Evolutionary conservation across 257 asterid genomes (phyloP).

Genomic region (Solanum chilense): DNA sequence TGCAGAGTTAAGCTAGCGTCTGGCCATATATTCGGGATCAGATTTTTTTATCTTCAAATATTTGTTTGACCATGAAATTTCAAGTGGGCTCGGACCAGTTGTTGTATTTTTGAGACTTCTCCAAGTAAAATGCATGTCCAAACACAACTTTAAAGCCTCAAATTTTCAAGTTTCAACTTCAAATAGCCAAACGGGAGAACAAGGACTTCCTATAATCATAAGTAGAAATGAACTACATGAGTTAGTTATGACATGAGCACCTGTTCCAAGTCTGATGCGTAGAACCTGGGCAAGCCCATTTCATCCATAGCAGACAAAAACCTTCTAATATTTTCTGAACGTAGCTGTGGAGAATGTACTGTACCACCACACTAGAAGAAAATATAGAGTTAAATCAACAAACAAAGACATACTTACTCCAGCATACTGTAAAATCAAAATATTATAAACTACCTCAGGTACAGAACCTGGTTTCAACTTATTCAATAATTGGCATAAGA

Average conservation of each 20-base stretch:
- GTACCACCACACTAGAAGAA: constrained; percentile 22
- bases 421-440: not conserved
- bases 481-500: constrained; percentile 53
- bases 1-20: not conserved
- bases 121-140: not conserved
- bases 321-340: constrained; percentile 31
- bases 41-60: not conserved
- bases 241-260: not conserved
- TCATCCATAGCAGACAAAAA: constrained; percentile 59
- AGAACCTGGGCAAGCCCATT: constrained; percentile 63
- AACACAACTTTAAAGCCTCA: not conserved
- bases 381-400: not conserved
- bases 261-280: constrained; percentile 54
- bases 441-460: constrained; percentile 36
- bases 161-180: not conserved
- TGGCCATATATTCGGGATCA: not conserved
- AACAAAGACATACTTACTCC: not conserved
- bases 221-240: not conserved
- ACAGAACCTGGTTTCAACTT: constrained; percentile 63
- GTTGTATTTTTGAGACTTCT: not conserved
- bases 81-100: not conserved
- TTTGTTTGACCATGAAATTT: not conserved
- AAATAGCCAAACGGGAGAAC: not conserved
- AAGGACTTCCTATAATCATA: not conserved
- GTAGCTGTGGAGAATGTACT: constrained; percentile 15